phyloP scores from a whole-genome alignment of 2,329 filamentous ascomycete genomes.

The Trichoderma simmonsii region DNA sequence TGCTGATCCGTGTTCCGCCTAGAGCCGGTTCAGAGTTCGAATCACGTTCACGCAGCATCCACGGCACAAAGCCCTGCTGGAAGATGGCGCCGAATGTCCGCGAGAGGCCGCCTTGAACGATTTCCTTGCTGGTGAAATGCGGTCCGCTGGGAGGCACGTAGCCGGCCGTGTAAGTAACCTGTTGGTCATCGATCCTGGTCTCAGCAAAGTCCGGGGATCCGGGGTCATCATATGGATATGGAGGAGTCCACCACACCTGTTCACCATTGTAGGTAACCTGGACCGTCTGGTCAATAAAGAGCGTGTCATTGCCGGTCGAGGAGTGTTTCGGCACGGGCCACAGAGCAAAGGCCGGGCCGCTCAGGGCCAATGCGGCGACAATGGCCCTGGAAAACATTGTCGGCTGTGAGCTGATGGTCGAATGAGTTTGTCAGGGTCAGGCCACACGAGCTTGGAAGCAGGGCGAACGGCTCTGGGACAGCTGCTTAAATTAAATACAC shows the following conservation, averaged over 20 bases:
- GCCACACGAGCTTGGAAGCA: background rate
- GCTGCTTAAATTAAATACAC: conserved; percentile 9
- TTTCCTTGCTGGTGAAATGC: conserved; percentile 48
- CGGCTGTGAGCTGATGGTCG: background rate
- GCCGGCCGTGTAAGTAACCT: conserved; percentile 49
- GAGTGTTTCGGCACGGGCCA: conserved; percentile 56
- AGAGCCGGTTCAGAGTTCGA: conserved; percentile 61
- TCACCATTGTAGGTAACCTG: conserved; percentile 56
- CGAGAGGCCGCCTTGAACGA: conserved; percentile 56
- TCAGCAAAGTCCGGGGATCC: conserved; percentile 12
- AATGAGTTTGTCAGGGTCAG: background rate
- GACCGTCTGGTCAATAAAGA: conserved; percentile 53
- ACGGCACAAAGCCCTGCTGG: conserved; percentile 67
- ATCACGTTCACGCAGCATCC: conserved; percentile 69
- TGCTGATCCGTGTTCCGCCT: conserved; percentile 47
- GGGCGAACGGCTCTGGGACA: background rate
- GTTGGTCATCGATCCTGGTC: conserved; percentile 15
- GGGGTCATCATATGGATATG: background rate
- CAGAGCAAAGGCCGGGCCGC: conserved; percentile 43
- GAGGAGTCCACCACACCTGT: conserved; percentile 12
- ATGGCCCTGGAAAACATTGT: conserved; percentile 13
- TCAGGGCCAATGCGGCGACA: conserved; percentile 5
- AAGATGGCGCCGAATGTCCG: conserved; percentile 64
- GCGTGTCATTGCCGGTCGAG: conserved; percentile 48
- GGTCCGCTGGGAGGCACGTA: conserved; percentile 40